Conservation (phyloP, 768 basidiomycete genomes). For the Mycena maculata region DNA sequence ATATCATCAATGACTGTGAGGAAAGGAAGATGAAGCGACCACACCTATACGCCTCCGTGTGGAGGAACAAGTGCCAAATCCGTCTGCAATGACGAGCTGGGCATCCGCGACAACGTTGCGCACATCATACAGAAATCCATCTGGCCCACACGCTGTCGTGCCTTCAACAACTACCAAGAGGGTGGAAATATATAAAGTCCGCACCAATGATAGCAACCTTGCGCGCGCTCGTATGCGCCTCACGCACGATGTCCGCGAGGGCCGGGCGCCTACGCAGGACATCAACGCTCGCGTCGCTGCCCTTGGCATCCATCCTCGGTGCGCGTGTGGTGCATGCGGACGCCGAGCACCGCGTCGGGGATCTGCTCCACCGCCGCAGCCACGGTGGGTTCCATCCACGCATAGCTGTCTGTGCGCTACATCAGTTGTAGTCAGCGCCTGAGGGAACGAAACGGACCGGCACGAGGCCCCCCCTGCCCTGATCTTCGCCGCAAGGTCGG, state of each 20-base stretch:
- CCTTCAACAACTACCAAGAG: background rate
- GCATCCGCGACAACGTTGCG: constrained; percentile 46
- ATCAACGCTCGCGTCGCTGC: constrained; percentile 7
- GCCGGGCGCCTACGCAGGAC: constrained; percentile 34
- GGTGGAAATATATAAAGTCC: background rate
- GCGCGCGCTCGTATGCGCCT: constrained; percentile 32
- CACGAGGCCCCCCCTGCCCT: constrained; percentile 31
- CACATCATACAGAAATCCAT: constrained; percentile 44
- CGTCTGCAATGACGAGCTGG: constrained; percentile 43
- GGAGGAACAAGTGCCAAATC: constrained; percentile 44
- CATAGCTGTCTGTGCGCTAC: constrained; percentile 25
- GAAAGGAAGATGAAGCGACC: background rate
- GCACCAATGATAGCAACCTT: constrained; percentile 44
- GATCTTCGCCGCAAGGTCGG: constrained; percentile 36
- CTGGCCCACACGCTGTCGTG: constrained; percentile 44
- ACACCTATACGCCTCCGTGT: constrained; percentile 48
- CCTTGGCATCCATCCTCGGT: constrained; percentile 20
- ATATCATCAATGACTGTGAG: too few relatives aligned
- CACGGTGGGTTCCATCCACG: constrained; percentile 37
- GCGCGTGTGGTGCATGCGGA: constrained; percentile 28
- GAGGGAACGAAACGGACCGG: constrained; percentile 35
- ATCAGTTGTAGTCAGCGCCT: background rate
- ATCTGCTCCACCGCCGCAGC: constrained; percentile 1
- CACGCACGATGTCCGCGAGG: constrained; percentile 33
- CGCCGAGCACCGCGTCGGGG: background rate